These are phyloP conservation scores for Pseudogymnoascus verrucosus DNA, from an alignment of 2,329 filamentous ascomycete genomes.

Conservation along the genomic window DNA sequence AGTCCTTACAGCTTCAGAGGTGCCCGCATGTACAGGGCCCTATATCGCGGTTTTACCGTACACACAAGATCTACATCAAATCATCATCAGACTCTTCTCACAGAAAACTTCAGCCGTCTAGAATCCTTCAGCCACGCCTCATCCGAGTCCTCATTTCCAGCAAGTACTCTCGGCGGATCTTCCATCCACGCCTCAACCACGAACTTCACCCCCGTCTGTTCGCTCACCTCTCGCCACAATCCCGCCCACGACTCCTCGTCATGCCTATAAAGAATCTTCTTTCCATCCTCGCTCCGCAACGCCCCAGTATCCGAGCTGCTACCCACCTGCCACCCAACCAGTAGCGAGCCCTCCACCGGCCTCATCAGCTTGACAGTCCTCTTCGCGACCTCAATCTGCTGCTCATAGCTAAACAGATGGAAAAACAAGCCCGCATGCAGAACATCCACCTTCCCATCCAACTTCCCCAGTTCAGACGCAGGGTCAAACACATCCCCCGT, in stretches of 20 bases:
- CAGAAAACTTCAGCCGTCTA: not conserved
- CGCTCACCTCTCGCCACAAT: not conserved
- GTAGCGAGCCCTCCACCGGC: conserved; percentile 25
- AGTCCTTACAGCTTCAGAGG: not conserved
- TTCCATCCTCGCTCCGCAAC: not conserved
- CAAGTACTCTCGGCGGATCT: not conserved
- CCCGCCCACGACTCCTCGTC: not conserved
- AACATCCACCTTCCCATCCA: conserved; percentile 34
- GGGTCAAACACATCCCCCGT: conserved; percentile 28
- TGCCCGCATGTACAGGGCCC: not conserved
- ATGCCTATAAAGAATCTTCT: not conserved
- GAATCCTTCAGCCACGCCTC: not conserved
- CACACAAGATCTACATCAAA: not conserved
- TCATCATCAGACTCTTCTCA: not conserved
- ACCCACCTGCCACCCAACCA: conserved; percentile 34
- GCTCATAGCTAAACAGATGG: conserved; percentile 35
- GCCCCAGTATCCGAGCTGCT: conserved; percentile 11
- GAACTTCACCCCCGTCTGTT: not conserved
- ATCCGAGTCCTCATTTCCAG: not conserved
- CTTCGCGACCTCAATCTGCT: conserved; percentile 31
- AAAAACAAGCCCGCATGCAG: conserved; percentile 35
- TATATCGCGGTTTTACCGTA: not conserved
- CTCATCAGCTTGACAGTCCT: conserved; percentile 14
- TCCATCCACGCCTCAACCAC: not conserved
- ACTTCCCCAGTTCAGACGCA: conserved; percentile 23